Percentiles rank a stretch among this genome's conserved stretches.
Conservation (phyloP, 139 green algal species). For the Chlamydomonas sp. region DNA sequence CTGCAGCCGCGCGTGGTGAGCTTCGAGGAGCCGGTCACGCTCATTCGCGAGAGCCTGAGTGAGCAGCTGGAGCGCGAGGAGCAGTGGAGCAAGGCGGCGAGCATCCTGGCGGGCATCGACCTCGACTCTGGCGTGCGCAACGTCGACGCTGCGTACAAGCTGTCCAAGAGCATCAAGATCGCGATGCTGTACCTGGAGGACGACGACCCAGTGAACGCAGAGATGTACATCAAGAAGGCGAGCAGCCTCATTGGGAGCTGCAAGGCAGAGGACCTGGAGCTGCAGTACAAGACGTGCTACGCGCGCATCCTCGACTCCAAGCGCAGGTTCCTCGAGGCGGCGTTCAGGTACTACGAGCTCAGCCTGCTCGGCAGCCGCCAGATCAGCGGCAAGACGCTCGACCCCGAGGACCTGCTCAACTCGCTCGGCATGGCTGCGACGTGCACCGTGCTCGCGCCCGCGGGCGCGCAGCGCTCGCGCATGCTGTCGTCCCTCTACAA, state of each 20-base stretch:
- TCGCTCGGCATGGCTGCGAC: constrained; percentile 75
- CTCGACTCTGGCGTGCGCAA: constrained; percentile 57
- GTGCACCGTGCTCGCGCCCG: constrained; percentile 85
- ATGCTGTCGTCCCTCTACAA: constrained; percentile 88
- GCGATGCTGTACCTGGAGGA: constrained; percentile 94
- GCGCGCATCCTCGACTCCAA: constrained; percentile 93
- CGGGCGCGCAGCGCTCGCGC: constrained; percentile 76
- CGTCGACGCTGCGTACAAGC: constrained; percentile 68
- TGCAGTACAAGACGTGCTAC: constrained; percentile 96
- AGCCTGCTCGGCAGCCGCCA: constrained; percentile 13
- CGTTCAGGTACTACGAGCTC: constrained; percentile 51
- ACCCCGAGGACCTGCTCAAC: constrained; percentile 57
- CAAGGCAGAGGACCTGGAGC: constrained; percentile 75
- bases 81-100: constrained; percentile 82
- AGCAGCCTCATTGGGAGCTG: constrained; percentile 61
- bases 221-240: constrained; percentile 90
- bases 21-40: constrained; percentile 74
- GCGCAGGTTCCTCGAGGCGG: constrained; percentile 86
- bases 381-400: constrained; percentile 22
- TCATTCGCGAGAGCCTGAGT: constrained; percentile 63
- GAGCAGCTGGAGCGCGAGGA: constrained; percentile 69
- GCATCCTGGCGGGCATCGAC: constrained; percentile 82
- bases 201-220: constrained; percentile 82
- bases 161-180: constrained; percentile 87
- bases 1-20: constrained; percentile 69